These are phyloP conservation scores for Vigna angularis DNA, from an alignment of 306 rosid genomes.

Conservation along the genomic window DNA sequence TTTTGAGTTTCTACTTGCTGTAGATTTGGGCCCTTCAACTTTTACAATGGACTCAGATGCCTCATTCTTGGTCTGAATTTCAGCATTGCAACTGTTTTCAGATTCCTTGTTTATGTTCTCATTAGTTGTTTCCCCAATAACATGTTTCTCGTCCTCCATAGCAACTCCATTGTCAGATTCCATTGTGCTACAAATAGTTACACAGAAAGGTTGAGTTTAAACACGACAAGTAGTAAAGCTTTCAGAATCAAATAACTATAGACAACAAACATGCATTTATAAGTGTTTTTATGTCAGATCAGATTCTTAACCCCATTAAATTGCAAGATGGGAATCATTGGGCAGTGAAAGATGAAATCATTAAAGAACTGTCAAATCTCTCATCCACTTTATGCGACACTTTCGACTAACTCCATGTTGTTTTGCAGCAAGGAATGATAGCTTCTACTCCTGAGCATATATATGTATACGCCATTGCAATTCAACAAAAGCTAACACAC, in stretches of 20 bases:
- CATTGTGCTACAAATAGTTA: conserved; percentile 53
- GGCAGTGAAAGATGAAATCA: neutral
- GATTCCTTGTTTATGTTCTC: conserved; percentile 52
- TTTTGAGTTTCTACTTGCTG: conserved; percentile 60
- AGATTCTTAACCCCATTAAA: neutral
- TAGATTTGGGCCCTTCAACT: conserved; percentile 53
- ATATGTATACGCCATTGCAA: conserved; percentile 1
- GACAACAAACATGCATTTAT: neutral
- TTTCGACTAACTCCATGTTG: neutral
- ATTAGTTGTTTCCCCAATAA: conserved; percentile 54
- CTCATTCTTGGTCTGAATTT: conserved; percentile 53
- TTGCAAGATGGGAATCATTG: conserved; percentile 18
- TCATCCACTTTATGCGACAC: conserved; percentile 6
- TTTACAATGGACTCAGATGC: conserved; percentile 51
- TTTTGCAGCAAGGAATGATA: neutral
- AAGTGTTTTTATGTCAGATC: conserved; percentile 4
- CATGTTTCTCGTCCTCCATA: conserved; percentile 77
- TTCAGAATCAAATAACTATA: conserved; percentile 14
- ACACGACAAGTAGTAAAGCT: conserved; percentile 12
- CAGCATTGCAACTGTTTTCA: conserved; percentile 47
- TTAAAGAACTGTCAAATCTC: conserved; percentile 7
- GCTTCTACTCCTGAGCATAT: conserved; percentile 5
- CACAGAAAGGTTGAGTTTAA: neutral
- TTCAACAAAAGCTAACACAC: neutral
- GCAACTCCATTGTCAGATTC: conserved; percentile 70